Conservation (phyloP, 2,329 filamentous ascomycete species). For the Torrubiellomyces zombiae region DNA sequence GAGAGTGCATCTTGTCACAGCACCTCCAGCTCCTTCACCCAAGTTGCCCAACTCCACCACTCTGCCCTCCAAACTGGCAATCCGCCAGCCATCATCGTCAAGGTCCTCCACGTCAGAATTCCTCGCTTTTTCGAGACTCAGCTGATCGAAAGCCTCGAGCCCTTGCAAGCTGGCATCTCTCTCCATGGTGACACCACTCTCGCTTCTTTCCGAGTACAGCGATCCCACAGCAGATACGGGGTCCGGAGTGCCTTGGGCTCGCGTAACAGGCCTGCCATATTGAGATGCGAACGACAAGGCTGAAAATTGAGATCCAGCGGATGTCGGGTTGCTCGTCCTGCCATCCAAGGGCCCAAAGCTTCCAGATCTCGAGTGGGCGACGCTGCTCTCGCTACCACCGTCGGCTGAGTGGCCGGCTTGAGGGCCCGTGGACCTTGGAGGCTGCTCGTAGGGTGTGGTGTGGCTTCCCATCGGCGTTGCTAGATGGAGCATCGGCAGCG, state of each 20-base stretch:
- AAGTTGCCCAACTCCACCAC: conserved; percentile 80
- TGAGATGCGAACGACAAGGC: conserved; percentile 64
- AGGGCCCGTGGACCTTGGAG: conserved; percentile 29
- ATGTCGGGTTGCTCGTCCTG: conserved; percentile 63
- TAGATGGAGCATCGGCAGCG: conserved; percentile 65
- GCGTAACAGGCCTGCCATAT: conserved; percentile 48
- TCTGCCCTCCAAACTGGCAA: conserved; percentile 74
- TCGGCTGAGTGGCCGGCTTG: conserved; percentile 50
- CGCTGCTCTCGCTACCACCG: conserved; percentile 65
- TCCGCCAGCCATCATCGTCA: conserved; percentile 88
- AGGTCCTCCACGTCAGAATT: conserved; percentile 84
- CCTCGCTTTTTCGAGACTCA: conserved; percentile 67
- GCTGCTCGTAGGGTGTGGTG: conserved; percentile 53
- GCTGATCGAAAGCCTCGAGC: conserved; percentile 60
- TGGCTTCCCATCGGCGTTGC: conserved; percentile 79
- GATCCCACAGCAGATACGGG: conserved; percentile 80
- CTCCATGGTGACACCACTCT: conserved; percentile 63
- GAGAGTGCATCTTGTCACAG: conserved; percentile 78
- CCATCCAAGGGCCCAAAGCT: conserved; percentile 68
- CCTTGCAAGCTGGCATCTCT: conserved; percentile 66
- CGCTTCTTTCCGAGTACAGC: conserved; percentile 65
- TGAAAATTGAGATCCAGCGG: conserved; percentile 76
- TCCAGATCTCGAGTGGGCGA: conserved; percentile 63
- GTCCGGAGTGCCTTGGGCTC: conserved; percentile 56
- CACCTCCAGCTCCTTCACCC: conserved; percentile 88